Conservation (phyloP, 106 monocot species). For the Vanilla planifolia region DNA sequence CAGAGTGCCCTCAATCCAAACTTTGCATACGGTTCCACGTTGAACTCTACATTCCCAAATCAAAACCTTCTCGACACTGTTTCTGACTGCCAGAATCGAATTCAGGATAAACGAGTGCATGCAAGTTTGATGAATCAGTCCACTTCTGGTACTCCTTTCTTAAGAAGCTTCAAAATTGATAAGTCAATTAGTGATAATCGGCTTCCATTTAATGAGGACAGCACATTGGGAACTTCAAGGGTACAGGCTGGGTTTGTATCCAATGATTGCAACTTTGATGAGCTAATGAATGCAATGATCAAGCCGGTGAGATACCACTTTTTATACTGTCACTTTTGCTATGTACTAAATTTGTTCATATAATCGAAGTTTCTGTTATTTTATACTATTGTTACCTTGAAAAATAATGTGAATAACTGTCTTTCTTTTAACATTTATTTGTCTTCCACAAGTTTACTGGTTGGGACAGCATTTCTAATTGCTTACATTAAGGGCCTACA, state of each 20-base stretch:
- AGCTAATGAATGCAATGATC: conserved; percentile 28
- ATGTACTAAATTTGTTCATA: background rate
- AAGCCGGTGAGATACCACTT: conserved; percentile 23
- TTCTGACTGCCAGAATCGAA: conserved; percentile 11
- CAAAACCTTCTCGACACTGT: conserved; percentile 3
- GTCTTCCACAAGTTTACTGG: background rate
- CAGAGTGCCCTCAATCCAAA: conserved; percentile 3
- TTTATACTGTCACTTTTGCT: background rate
- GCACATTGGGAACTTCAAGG: conserved; percentile 4
- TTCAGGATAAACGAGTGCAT: conserved; percentile 1
- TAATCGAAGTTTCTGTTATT: background rate
- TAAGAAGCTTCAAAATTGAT: conserved; percentile 5
- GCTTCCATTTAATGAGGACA: conserved; percentile 16
- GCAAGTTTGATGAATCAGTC: background rate
- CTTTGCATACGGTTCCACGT: conserved; percentile 15
- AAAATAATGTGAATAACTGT: background rate
- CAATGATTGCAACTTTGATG: conserved; percentile 31
- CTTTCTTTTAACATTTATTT: background rate
- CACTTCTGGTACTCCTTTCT: background rate
- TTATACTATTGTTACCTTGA: background rate
- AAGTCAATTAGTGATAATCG: conserved; percentile 9
- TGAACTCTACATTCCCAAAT: conserved; percentile 22
- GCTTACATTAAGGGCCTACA: no score
- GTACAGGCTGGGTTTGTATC: conserved; percentile 20
- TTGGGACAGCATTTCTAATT: background rate